These are phyloP conservation scores for Cladophialophora exuberans DNA, from an alignment of 2,329 filamentous ascomycete genomes.

Conservation along the genomic window DNA sequence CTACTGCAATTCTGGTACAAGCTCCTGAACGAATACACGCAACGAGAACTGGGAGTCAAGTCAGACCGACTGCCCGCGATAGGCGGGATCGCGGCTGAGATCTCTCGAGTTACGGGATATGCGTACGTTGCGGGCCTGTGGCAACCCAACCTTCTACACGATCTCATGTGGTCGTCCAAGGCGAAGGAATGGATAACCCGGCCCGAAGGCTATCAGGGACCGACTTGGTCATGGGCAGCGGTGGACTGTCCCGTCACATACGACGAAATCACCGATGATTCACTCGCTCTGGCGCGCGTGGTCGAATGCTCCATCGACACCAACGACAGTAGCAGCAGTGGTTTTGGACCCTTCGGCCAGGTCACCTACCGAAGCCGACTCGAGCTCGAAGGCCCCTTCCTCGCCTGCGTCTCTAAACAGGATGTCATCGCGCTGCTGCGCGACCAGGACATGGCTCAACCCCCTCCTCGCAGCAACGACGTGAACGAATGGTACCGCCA, in stretches of 20 bases:
- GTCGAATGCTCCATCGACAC: background rate
- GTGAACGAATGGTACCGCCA: background rate
- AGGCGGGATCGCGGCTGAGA: background rate
- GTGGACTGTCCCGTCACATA: background rate
- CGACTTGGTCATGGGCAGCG: background rate
- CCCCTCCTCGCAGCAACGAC: background rate
- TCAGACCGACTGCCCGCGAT: slow-evolving; percentile 2
- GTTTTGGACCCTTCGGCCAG: background rate
- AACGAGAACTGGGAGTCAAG: background rate
- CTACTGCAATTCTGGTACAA: background rate
- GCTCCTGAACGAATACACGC: slow-evolving; percentile 3
- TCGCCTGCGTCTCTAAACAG: background rate
- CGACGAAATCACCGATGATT: background rate
- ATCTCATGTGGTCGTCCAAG: background rate
- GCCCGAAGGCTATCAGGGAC: background rate
- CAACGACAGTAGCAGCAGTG: no score
- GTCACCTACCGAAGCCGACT: background rate
- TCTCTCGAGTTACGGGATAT: background rate
- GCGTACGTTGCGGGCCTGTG: background rate
- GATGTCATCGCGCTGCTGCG: background rate
- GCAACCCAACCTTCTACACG: background rate
- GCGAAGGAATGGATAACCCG: background rate
- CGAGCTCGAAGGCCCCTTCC: background rate
- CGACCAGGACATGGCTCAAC: background rate
- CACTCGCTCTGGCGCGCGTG: background rate